phyloP scores from a whole-genome alignment of 2,329 filamentous ascomycete genomes.

The Penicillium brevicompactum region DNA sequence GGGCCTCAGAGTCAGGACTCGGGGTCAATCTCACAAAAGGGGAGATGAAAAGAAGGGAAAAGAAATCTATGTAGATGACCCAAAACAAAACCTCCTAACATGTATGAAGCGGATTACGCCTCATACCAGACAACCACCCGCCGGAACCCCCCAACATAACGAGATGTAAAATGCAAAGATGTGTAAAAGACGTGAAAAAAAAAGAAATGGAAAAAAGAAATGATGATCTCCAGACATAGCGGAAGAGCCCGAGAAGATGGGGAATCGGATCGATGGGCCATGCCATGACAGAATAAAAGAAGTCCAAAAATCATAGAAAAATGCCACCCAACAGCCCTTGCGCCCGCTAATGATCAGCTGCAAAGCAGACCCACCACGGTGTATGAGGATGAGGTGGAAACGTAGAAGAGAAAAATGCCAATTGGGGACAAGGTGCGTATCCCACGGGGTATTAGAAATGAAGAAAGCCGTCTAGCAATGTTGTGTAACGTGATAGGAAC shows the following conservation, averaged over 20 bases:
- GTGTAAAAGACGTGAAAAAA: slow-evolving; percentile 1
- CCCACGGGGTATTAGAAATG: slow-evolving; percentile 30
- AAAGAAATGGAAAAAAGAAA: background rate
- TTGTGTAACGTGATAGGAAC: slow-evolving; percentile 20
- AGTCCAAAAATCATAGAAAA: slow-evolving; percentile 11
- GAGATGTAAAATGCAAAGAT: background rate
- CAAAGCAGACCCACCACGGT: slow-evolving; percentile 30
- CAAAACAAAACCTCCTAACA: slow-evolving; percentile 8
- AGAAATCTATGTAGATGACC: slow-evolving; percentile 19
- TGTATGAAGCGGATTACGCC: slow-evolving; percentile 2
- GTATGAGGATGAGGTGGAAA: slow-evolving; percentile 28
- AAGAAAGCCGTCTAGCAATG: slow-evolving; percentile 30
- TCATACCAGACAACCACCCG: slow-evolving; percentile 6
- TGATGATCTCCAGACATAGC: background rate
- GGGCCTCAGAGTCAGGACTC: background rate
- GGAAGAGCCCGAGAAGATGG: background rate
- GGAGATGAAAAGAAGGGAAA: slow-evolving; percentile 2
- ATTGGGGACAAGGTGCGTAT: slow-evolving; percentile 13
- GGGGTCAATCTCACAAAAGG: background rate
- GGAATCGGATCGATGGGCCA: slow-evolving; percentile 8
- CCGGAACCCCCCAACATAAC: background rate
- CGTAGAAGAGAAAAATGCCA: slow-evolving; percentile 10
- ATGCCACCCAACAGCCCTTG: slow-evolving; percentile 39
- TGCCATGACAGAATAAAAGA: slow-evolving; percentile 21
- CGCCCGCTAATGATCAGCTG: slow-evolving; percentile 43